phyloP scores from a whole-genome alignment of 768 basidiomycete species.

The Mycena albidolilacea region DNA sequence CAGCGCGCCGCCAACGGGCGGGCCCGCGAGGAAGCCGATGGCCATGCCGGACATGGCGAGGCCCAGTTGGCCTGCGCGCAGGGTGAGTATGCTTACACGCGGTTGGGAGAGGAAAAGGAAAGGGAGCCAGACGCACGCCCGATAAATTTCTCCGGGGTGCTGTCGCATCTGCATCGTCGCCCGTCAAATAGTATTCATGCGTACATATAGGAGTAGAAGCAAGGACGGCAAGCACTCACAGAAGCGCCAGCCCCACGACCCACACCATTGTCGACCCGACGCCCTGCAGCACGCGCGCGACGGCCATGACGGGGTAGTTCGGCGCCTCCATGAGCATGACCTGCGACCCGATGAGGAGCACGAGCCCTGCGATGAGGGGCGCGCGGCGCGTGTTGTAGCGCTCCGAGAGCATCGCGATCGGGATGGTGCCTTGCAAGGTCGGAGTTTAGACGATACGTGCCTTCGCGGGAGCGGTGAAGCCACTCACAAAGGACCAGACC shows the following conservation, averaged over 20 bases:
- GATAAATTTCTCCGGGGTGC: conserved; percentile 61
- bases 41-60: conserved; percentile 66
- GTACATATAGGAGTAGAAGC: background rate
- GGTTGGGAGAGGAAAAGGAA: background rate
- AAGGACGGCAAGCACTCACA: conserved; percentile 52
- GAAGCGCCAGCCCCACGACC: conserved; percentile 72
- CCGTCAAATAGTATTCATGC: background rate
- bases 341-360: conserved; percentile 67
- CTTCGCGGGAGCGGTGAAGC: background rate
- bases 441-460: background rate
- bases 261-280: conserved; percentile 73
- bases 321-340: conserved; percentile 76
- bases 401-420: conserved; percentile 71
- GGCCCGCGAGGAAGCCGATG: conserved; percentile 66
- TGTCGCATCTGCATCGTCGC: conserved; percentile 62
- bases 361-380: conserved; percentile 66
- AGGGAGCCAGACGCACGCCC: conserved; percentile 58
- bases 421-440: conserved; percentile 62
- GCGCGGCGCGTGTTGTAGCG: conserved; percentile 59
- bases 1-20: conserved; percentile 70
- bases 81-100: background rate
- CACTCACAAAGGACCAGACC: conserved; percentile 68
- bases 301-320: conserved; percentile 67
- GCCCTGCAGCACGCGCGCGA: conserved; percentile 74
- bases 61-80: conserved; percentile 66